Percentiles rank a stretch among this genome's conserved stretches.
Evolutionary conservation across 164 flowering plant species (phyloP).

Genomic region (Kalanchoe fedtschenkoi): DNA sequence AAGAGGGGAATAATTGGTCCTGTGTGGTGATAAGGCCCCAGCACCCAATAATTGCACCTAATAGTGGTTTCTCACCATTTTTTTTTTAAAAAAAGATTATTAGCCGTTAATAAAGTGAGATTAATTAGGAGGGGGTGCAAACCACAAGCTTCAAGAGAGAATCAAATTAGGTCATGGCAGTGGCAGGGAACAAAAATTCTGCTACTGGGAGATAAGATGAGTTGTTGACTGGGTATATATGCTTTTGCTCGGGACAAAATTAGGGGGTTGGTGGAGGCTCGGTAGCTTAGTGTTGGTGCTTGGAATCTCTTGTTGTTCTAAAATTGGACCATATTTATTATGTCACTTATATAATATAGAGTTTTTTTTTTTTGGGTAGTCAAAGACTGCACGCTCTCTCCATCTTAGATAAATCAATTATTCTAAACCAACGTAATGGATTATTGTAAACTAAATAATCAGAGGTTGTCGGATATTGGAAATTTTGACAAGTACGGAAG

Average conservation of each 20-base stretch:
- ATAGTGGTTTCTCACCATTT: slow-evolving; percentile 2
- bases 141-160: not conserved
- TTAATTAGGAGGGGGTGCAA: too few relatives aligned
- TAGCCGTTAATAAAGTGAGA: not conserved
- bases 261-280: not conserved
- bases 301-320: too few relatives aligned
- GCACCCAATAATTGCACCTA: slow-evolving; percentile 2
- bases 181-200: not conserved
- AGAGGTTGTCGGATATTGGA: too few relatives aligned
- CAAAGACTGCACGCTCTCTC: too few relatives aligned
- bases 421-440: too few relatives aligned
- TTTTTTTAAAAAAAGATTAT: not conserved
- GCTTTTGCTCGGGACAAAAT: not conserved
- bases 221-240: not conserved
- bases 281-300: too few relatives aligned
- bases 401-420: too few relatives aligned
- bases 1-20: not conserved
- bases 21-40: not conserved
- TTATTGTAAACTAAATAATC: too few relatives aligned
- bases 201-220: not conserved
- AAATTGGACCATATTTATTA: too few relatives aligned
- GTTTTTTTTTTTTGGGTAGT: too few relatives aligned
- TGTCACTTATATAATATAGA: too few relatives aligned
- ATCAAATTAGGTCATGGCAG: not conserved
- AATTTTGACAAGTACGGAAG: too few relatives aligned